Base-by-base conservation (phyloP, 805 yeast species). In the Candida tammaniensis region DNA sequence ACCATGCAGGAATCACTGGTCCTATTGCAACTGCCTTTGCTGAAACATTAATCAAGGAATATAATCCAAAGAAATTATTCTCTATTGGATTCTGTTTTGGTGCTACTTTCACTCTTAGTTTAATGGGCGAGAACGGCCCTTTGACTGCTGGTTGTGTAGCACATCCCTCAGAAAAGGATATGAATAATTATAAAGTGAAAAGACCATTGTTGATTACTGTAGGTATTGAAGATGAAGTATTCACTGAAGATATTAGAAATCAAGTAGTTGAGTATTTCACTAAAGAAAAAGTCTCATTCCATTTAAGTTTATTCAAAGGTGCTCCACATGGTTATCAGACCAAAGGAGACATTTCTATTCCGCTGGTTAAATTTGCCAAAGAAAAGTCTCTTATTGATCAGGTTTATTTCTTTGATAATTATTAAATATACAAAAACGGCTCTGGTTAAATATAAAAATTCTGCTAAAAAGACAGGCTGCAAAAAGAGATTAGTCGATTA, bases 281-380 rank as follows among this genome's bases (percentile, higher is more conserved):
- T 16, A 27, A 60, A 38, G 74, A 73, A 44, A 69, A 68, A 35
- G 75, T 74, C 23, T 65, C 65, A 27, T 86, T 72, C 60, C 78
- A 74, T 57, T 43, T 80, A 12, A 75, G 77, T 36, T 49, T 83
- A 27, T 80, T 74, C 55, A 52, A 78, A 19, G 82, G 82, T 36
- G 80, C 74, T 15, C 22, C 53, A 4, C 96, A 88, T 55, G 96
- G 96, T 1, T 87, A 68, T 56, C 75, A 91, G n/a, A 77, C 74
- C 24, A 81, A 83, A 59, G 95, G 93, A 36, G 93, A 86, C 54
- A 42, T 70, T 18, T 44, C 61, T 6, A 59, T 64, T 39, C 80
- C 80, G 12, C 55, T 44, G 13, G 74, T 72, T 37, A 65, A 55
- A 46, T 79, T 78, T 47, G 87, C 93, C 25, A 77, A 72, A 53